Conservation (phyloP, 176 grass and related monocot species). For the Eragrostis curvula region DNA sequence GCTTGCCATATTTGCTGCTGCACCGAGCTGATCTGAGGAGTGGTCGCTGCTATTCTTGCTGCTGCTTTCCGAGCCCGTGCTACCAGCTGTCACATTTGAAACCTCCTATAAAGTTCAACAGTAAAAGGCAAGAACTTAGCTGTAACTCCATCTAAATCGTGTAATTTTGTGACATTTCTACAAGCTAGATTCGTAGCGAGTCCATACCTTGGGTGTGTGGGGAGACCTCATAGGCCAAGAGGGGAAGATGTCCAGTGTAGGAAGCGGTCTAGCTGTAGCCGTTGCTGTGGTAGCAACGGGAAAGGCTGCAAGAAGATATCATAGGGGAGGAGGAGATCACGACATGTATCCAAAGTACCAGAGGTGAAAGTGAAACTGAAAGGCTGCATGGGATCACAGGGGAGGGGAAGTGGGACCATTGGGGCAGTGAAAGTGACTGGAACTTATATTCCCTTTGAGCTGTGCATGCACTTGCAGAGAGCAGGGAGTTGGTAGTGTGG, state of each 20-base stretch:
- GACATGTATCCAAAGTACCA: constrained; percentile 42
- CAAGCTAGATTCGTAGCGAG: background rate
- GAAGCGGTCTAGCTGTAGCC: constrained; percentile 55
- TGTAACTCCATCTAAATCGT: no score
- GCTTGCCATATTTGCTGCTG: constrained; percentile 28
- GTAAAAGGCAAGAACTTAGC: background rate
- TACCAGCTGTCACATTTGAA: constrained; percentile 50
- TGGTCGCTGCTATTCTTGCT: constrained; percentile 53
- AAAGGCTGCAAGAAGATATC: constrained; percentile 73
- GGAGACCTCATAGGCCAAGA: constrained; percentile 78
- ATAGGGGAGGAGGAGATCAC: constrained; percentile 59
- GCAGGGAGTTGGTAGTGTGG: constrained; percentile 47
- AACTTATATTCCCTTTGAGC: constrained; percentile 57
- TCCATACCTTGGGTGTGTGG: constrained; percentile 73
- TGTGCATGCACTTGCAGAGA: constrained; percentile 36
- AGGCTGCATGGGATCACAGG: constrained; percentile 62
- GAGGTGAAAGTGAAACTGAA: constrained; percentile 61
- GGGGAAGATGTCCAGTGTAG: constrained; percentile 93
- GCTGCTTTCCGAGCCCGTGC: constrained; percentile 57
- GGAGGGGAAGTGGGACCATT: constrained; percentile 20
- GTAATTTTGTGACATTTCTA: background rate
- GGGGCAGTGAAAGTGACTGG: constrained; percentile 41
- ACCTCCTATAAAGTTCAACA: constrained; percentile 30
- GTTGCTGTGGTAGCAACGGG: constrained; percentile 47
- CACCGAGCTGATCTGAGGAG: constrained; percentile 46